phyloP scores from a whole-genome alignment of 805 yeast species.

The Starmerella floris region DNA sequence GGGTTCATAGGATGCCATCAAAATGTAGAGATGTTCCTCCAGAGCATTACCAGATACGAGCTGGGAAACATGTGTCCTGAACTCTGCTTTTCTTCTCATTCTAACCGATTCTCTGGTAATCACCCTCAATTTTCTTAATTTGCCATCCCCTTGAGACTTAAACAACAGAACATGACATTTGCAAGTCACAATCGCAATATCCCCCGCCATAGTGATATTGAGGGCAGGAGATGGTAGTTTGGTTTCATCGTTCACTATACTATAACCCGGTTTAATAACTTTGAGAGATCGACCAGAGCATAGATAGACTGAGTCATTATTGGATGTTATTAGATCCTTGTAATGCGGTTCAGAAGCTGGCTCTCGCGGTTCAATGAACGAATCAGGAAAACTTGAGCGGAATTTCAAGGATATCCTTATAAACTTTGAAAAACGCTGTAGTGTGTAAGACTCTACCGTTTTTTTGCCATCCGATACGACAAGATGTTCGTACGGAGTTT shows the following conservation, averaged over 20 bases:
- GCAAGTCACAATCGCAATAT: not conserved
- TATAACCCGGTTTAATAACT: not conserved
- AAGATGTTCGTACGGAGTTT: constrained; percentile 6
- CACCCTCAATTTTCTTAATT: too few relatives aligned
- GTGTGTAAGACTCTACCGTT: constrained; percentile 8
- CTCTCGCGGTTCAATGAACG: not conserved
- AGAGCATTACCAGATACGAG: too few relatives aligned
- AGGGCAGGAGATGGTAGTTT: not conserved
- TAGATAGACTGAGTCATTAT: not conserved
- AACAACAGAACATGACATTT: not conserved
- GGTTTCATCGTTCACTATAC: not conserved
- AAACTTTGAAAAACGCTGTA: too few relatives aligned
- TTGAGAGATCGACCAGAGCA: not conserved
- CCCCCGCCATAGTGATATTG: not conserved
- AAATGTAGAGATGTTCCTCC: not conserved
- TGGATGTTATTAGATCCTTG: not conserved
- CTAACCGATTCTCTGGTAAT: too few relatives aligned
- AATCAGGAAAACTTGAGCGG: not conserved
- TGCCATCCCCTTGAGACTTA: not conserved
- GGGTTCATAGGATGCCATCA: not conserved
- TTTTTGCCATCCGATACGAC: constrained; percentile 5
- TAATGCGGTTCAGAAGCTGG: not conserved
- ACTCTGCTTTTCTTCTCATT: not conserved
- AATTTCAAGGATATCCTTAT: too few relatives aligned
- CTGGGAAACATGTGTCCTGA: not conserved